Percentiles rank a stretch among this genome's conserved stretches.
Conservation (phyloP, 768 basidiomycete genomes). For the Porphyrellus cyaneotinctus region DNA sequence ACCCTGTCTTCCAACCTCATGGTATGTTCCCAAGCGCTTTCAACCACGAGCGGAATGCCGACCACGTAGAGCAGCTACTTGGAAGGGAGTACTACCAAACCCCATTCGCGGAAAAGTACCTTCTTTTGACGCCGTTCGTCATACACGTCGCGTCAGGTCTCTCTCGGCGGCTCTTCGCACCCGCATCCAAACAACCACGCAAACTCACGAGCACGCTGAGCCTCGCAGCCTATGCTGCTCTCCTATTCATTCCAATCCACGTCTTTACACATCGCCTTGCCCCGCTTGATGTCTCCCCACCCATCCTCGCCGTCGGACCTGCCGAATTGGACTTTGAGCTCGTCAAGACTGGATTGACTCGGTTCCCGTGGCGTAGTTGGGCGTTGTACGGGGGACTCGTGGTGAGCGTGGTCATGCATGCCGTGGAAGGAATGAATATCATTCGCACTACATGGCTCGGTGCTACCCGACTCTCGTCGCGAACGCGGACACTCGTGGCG, state of each 20-base stretch:
- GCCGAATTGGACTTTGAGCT: constrained; percentile 80
- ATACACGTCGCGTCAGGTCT: constrained; percentile 58
- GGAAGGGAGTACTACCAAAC: constrained; percentile 88
- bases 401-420: constrained; percentile 52
- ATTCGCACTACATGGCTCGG: constrained; percentile 47
- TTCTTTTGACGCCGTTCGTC: constrained; percentile 64
- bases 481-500: constrained; percentile 29
- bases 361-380: constrained; percentile 61
- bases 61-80: constrained; percentile 49
- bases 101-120: constrained; percentile 57
- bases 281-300: constrained; percentile 41
- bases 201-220: constrained; percentile 45
- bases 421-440: constrained; percentile 54
- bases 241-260: constrained; percentile 66
- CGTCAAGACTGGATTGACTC: constrained; percentile 65
- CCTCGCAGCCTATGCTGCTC: constrained; percentile 58
- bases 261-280: constrained; percentile 63
- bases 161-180: constrained; percentile 54
- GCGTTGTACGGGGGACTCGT: constrained; percentile 62
- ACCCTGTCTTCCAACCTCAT: constrained; percentile 65
- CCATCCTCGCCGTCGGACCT: constrained; percentile 49
- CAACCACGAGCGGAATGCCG: neutral
- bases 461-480: constrained; percentile 7
- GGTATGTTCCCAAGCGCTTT: constrained; percentile 40
- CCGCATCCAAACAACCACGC: constrained; percentile 29